These are phyloP conservation scores for Dioscorea cayenensis DNA, from an alignment of 116 monocot genomes.

Conservation along the genomic window DNA sequence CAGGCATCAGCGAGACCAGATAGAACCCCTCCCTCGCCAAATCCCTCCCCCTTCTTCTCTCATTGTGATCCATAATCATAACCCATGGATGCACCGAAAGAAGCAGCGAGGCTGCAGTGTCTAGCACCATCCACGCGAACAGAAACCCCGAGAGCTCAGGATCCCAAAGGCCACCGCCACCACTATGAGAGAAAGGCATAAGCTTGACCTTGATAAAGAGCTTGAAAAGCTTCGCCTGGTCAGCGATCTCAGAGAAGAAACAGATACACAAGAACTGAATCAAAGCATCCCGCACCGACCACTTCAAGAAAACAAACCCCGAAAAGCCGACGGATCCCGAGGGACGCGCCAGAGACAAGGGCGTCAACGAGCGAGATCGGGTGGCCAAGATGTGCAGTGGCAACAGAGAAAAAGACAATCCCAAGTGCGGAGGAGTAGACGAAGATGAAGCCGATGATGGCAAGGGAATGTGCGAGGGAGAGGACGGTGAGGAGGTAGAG, in stretches of 20 bases:
- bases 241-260: conserved; percentile 45
- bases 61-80: conserved; percentile 30
- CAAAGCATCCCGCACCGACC: conserved; percentile 49
- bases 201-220: conserved; percentile 52
- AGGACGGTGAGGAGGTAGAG: conserved; percentile 29
- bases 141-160: conserved; percentile 31
- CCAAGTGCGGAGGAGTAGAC: conserved; percentile 34
- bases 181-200: conserved; percentile 49
- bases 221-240: conserved; percentile 46
- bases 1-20: conserved; percentile 29
- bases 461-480: conserved; percentile 29
- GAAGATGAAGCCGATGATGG: conserved; percentile 32
- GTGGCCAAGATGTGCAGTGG: conserved; percentile 21
- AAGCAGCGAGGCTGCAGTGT: conserved; percentile 26
- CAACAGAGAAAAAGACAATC: conserved; percentile 17
- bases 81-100: conserved; percentile 55
- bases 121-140: conserved; percentile 43
- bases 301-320: conserved; percentile 47
- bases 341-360: conserved; percentile 18
- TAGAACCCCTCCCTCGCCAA: conserved; percentile 43
- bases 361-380: conserved; percentile 10
- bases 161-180: conserved; percentile 14
- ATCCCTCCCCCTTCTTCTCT: conserved; percentile 31
- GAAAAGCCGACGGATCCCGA: conserved; percentile 34
- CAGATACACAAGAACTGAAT: conserved; percentile 49